A percentile compares a stretch with the other conserved stretches of the same genome.
phyloP scores from a whole-genome alignment of 495 filamentous ascomycete species.

The Podospora pseudoanserina region DNA sequence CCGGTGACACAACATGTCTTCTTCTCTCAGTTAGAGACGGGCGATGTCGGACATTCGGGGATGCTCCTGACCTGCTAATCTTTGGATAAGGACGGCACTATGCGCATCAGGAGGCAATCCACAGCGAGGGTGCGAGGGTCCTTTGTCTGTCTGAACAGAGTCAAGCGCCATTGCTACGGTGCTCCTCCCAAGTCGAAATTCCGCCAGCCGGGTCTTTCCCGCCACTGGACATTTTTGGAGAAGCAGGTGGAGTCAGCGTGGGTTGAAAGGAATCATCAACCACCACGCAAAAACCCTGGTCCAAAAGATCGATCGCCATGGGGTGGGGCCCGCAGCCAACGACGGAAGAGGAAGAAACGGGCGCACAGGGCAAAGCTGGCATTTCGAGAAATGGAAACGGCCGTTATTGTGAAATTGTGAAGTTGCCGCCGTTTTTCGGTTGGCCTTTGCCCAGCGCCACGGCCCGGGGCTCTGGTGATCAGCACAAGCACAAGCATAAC shows the following conservation, averaged over 20 bases:
- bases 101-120: not conserved
- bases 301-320: conserved; percentile 6
- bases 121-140: not conserved
- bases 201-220: not conserved
- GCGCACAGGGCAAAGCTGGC: conserved; percentile 1
- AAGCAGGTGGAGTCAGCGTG: conserved; percentile 5
- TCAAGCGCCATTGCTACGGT: not conserved
- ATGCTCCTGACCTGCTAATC: not conserved
- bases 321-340: not conserved
- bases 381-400: not conserved
- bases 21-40: not conserved
- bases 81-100: not conserved
- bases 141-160: not conserved
- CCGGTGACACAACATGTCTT: not conserved
- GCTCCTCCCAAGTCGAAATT: not conserved
- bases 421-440: not conserved
- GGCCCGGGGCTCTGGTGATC: not conserved
- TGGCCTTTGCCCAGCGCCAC: not conserved
- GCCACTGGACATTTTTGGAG: not conserved
- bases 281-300: conserved; percentile 1
- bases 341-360: conserved; percentile 3
- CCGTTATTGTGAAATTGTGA: not conserved
- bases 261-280: not conserved
- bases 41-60: conserved; percentile 4
- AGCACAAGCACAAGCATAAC: not conserved